Conservation (phyloP, 805 yeast species). For the Alloascoidea hylecoeti region DNA sequence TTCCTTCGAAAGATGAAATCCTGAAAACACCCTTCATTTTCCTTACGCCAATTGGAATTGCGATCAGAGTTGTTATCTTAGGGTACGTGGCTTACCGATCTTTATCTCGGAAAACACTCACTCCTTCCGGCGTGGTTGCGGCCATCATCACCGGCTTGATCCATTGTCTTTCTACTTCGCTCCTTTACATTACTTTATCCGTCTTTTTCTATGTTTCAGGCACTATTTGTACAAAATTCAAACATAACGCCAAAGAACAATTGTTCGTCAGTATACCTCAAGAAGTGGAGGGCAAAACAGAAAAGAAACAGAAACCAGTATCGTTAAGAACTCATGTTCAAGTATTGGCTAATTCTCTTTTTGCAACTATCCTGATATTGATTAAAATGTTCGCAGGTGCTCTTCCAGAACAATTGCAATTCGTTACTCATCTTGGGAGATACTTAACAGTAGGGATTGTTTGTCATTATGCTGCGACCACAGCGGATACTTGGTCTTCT, state of each 20-base stretch:
- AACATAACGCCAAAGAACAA: background rate
- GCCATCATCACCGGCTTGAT: slow-evolving; percentile 24
- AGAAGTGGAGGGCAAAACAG: background rate
- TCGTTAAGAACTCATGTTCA: slow-evolving; percentile 23
- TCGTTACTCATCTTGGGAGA: background rate
- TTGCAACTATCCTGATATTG: slow-evolving; percentile 21
- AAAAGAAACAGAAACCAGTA: background rate
- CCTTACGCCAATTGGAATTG: background rate
- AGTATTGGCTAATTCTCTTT: slow-evolving; percentile 25
- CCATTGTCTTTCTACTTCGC: slow-evolving; percentile 22
- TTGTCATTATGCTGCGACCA: slow-evolving; percentile 27
- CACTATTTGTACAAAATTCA: slow-evolving; percentile 21
- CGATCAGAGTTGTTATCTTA: slow-evolving; percentile 2
- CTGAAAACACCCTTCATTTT: no score
- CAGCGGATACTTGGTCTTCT: slow-evolving; percentile 32
- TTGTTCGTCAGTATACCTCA: slow-evolving; percentile 3
- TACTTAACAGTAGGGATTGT: slow-evolving; percentile 14
- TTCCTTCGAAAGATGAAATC: no score
- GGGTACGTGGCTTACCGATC: slow-evolving; percentile 15
- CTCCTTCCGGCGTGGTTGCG: slow-evolving; percentile 20
- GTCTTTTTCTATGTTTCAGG: slow-evolving; percentile 23
- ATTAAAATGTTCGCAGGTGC: slow-evolving; percentile 6
- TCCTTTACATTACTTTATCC: slow-evolving; percentile 18
- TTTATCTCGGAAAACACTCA: slow-evolving; percentile 19
- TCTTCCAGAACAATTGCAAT: background rate